Conservation (phyloP, 73 alveolate species). For the Paramecium tetraurelia region DNA sequence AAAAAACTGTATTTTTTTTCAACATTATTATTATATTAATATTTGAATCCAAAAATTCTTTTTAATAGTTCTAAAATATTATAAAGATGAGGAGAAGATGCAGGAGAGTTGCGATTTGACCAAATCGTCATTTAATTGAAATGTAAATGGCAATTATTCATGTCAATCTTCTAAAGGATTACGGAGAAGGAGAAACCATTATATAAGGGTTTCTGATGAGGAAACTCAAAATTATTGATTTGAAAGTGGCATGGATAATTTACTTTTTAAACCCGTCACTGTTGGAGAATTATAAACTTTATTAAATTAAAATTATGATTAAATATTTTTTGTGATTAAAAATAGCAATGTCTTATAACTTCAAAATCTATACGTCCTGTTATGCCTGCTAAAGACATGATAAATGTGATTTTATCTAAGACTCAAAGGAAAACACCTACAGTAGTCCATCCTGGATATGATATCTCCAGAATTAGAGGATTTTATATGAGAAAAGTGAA, state of each 20-base stretch:
- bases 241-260: neutral
- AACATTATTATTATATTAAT: too few relatives aligned
- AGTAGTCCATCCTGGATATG: constrained; percentile 98
- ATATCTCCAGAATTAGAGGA: constrained; percentile 97
- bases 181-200: neutral
- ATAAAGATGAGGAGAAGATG: too few relatives aligned
- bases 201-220: neutral
- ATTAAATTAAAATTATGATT: neutral
- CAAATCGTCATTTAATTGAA: too few relatives aligned
- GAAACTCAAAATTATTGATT: neutral
- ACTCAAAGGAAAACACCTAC: constrained; percentile 99
- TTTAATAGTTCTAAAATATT: too few relatives aligned
- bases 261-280: neutral
- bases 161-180: neutral
- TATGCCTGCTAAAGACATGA: constrained; percentile 91
- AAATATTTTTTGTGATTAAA: constrained; percentile 18
- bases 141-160: too few relatives aligned
- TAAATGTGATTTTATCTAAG: constrained; percentile 93
- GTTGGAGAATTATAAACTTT: neutral
- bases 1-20: too few relatives aligned
- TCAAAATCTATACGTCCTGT: constrained; percentile 91
- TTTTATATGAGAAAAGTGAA: constrained; percentile 99
- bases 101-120: neutral
- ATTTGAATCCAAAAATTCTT: too few relatives aligned
- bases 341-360: constrained; percentile 84